A percentile compares a stretch with the other conserved stretches of the same genome.
Conservation (phyloP, 2,329 filamentous ascomycete species). For the Trichoderma hamatum region DNA sequence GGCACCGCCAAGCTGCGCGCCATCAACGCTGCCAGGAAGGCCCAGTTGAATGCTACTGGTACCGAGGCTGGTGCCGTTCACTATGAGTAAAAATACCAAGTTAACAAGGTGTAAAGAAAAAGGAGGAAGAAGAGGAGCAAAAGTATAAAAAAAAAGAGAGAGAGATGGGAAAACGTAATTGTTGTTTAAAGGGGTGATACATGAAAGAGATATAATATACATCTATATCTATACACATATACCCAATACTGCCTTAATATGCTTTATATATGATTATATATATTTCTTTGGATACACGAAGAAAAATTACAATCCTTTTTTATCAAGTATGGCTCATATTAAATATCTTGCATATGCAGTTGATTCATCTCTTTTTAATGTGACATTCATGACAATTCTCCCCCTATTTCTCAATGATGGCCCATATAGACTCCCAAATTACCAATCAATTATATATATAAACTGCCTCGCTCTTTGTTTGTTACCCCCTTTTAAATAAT, state of each 20-base stretch:
- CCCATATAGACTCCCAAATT: background rate
- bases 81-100: background rate
- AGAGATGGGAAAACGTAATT: background rate
- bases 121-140: background rate
- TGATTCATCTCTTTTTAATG: background rate
- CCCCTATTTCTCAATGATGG: background rate
- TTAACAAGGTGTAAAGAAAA: too few species aligned
- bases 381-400: background rate
- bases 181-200: background rate
- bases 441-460: background rate
- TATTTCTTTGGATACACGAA: conserved; percentile 2
- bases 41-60: conserved; percentile 29
- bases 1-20: conserved; percentile 84
- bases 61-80: conserved; percentile 3
- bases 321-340: too few species aligned
- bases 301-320: background rate
- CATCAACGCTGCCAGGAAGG: conserved; percentile 57
- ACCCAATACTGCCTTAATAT: background rate
- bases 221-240: background rate
- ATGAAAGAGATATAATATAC: background rate
- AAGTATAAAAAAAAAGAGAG: background rate
- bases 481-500: background rate
- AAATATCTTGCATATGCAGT: too few species aligned
- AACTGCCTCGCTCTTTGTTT: background rate
- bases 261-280: background rate